These are phyloP conservation scores for Kingdonia uniflora DNA, from an alignment of 164 flowering plant species.

Conservation along the genomic window DNA sequence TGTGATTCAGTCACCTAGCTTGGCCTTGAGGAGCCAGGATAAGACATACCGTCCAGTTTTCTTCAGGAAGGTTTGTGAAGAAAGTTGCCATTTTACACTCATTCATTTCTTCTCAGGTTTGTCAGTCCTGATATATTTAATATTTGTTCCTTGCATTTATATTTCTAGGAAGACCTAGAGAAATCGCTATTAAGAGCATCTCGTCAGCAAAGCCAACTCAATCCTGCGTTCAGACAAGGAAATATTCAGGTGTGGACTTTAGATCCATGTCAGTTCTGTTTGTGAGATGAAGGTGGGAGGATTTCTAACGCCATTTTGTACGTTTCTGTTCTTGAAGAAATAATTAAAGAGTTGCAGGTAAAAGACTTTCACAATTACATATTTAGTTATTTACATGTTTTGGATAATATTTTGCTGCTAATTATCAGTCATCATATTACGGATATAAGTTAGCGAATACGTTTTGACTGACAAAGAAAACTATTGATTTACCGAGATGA, in stretches of 20 bases:
- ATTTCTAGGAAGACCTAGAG: slow-evolving; percentile 76
- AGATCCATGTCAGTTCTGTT: slow-evolving; percentile 2
- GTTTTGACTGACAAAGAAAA: too few species aligned
- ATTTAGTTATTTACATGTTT: too few species aligned
- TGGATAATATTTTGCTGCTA: too few species aligned
- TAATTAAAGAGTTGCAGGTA: slow-evolving; percentile 78
- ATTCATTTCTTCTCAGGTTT: background rate
- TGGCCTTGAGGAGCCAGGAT: slow-evolving; percentile 45
- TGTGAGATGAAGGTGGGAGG: background rate
- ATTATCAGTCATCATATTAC: too few species aligned
- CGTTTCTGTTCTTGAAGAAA: slow-evolving; percentile 80
- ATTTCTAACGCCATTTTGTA: slow-evolving; percentile 14
- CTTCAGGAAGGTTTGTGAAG: slow-evolving; percentile 67
- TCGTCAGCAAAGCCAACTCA: slow-evolving; percentile 33
- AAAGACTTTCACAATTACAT: background rate
- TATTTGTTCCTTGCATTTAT: background rate
- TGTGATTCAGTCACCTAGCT: slow-evolving; percentile 60
- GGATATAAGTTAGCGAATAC: too few species aligned
- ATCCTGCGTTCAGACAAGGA: slow-evolving; percentile 57
- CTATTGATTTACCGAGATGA: too few species aligned
- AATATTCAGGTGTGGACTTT: slow-evolving; percentile 53
- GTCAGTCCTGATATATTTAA: background rate
- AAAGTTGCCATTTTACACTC: background rate
- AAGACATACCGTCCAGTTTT: slow-evolving; percentile 77
- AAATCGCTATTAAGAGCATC: slow-evolving; percentile 62